Conservation (phyloP, 2,329 filamentous ascomycete species). For the Trichocomaceae sp. region DNA sequence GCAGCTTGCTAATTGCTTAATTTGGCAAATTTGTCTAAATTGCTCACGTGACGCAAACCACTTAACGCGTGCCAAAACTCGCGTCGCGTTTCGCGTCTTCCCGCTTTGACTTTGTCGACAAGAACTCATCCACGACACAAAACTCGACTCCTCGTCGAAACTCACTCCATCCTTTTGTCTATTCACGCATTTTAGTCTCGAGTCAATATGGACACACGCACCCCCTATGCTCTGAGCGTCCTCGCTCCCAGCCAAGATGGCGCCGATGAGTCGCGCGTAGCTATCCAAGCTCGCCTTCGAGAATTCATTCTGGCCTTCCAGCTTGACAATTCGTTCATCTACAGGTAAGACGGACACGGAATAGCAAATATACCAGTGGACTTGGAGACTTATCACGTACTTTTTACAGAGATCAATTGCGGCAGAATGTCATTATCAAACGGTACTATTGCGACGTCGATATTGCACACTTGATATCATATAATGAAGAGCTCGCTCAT, state of each 20-base stretch:
- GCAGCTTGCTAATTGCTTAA: no score
- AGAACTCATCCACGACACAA: constrained; percentile 4
- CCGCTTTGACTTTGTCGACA: constrained; percentile 4
- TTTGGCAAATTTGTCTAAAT: background rate
- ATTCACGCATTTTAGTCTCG: background rate
- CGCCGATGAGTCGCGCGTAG: constrained; percentile 60
- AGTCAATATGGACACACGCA: constrained; percentile 71
- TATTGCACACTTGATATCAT: constrained; percentile 90
- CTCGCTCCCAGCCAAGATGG: constrained; percentile 62
- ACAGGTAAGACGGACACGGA: constrained; percentile 55
- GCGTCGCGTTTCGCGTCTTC: constrained; percentile 32
- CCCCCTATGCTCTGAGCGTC: constrained; percentile 77
- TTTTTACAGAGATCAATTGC: constrained; percentile 71
- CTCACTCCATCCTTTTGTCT: background rate
- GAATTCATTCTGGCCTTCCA: constrained; percentile 91
- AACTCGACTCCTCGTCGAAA: background rate
- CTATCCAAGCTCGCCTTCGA: constrained; percentile 72
- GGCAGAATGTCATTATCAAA: constrained; percentile 88
- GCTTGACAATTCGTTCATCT: constrained; percentile 89
- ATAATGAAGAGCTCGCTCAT: constrained; percentile 91
- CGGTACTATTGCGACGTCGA: constrained; percentile 96
- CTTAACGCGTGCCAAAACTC: constrained; percentile 34
- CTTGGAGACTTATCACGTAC: background rate
- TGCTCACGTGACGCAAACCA: constrained; percentile 20
- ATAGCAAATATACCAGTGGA: background rate